These are phyloP conservation scores for Breynia disticha DNA, from an alignment of 441 rosid genomes.

Conservation along the genomic window DNA sequence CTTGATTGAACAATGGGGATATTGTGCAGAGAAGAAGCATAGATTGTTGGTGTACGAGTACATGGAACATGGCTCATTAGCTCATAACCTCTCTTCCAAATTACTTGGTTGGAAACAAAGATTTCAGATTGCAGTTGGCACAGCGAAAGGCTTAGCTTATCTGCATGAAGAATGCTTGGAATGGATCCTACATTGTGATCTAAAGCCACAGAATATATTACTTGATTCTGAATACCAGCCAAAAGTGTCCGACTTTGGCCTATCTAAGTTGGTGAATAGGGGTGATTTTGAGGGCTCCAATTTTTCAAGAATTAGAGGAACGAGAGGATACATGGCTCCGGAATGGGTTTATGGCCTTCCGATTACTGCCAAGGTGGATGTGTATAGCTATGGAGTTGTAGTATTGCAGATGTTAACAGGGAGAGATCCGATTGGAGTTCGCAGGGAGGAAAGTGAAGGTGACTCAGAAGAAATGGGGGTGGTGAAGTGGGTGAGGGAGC, in stretches of 20 bases:
- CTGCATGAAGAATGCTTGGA: no score
- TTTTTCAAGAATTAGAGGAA: no score
- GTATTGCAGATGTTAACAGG: no score
- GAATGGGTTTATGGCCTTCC: no score
- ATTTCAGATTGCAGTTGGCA: slow-evolving; percentile 1
- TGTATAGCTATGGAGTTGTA: no score
- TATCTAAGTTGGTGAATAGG: neutral
- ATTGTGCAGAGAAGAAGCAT: neutral
- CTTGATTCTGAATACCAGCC: neutral
- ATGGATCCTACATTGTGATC: slow-evolving; percentile 6
- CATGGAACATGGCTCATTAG: slow-evolving; percentile 1
- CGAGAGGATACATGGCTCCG: no score
- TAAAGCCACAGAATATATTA: slow-evolving; percentile 8
- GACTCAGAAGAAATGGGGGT: no score
- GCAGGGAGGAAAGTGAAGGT: no score
- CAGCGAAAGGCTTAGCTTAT: slow-evolving; percentile 6
- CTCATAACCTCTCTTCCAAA: neutral
- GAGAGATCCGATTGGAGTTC: no score
- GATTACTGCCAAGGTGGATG: no score
- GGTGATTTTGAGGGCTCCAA: no score
- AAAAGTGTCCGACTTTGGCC: slow-evolving; percentile 6
- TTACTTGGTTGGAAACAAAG: slow-evolving; percentile 1
- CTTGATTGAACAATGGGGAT: neutral
- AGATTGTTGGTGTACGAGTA: neutral
- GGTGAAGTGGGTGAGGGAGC: no score